Evolutionary conservation across 192 early-diverging fungal genomes (phyloP).

Genomic region (Linnemannia exigua): DNA sequence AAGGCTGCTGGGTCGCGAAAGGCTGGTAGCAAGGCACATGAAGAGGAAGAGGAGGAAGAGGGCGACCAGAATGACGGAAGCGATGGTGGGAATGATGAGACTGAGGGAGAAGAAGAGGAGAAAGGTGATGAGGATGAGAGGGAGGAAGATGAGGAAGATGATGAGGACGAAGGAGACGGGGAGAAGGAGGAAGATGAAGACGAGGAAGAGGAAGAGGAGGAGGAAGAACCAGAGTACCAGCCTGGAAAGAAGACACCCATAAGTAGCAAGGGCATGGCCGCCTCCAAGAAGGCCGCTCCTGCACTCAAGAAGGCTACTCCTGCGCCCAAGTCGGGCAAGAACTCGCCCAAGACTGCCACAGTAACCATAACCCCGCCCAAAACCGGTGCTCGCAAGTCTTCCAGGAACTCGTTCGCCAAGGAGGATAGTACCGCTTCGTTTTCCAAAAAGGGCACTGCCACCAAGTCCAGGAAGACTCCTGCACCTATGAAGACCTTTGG

Average conservation of each 20-base stretch:
- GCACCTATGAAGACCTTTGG: neutral
- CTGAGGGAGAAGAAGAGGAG: neutral
- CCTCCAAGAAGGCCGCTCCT: neutral
- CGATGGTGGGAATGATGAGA: neutral
- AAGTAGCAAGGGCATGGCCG: neutral
- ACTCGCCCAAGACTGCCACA: neutral
- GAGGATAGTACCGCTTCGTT: too few species aligned
- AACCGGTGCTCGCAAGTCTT: neutral
- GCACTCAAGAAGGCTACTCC: neutral
- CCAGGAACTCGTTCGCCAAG: neutral
- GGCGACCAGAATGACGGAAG: neutral
- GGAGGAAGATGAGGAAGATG: neutral
- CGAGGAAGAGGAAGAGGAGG: neutral
- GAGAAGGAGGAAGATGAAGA: neutral
- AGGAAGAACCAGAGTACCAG: neutral
- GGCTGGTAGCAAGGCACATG: neutral
- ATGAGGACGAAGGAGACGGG: neutral
- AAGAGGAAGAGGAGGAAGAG: neutral
- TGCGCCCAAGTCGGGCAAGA: neutral
- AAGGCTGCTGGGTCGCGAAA: neutral
- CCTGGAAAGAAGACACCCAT: neutral
- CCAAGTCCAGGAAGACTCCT: neutral
- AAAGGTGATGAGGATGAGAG: neutral
- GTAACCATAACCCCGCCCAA: neutral
- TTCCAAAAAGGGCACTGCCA: neutral